Evolutionary conservation across 495 filamentous ascomycete genomes (phyloP), one percentile per base, ranked within the genome.

Genomic region (Hypoxylon fuscum): DNA sequence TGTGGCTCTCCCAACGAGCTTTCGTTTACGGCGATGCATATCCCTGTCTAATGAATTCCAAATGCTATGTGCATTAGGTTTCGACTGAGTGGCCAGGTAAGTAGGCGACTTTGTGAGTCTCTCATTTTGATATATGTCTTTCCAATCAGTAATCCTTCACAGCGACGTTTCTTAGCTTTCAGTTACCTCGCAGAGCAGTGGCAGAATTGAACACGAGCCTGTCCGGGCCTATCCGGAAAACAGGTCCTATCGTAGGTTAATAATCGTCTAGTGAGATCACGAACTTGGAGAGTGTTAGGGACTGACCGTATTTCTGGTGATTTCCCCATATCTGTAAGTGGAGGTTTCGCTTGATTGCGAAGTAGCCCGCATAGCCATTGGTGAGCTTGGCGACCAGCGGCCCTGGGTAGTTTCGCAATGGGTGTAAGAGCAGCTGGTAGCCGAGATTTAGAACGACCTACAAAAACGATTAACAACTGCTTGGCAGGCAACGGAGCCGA

Each of bases 331-430:
- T 38, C 11, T 56, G 18, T 38, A 56, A 17, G 22, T 56, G 53
- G 29, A 56, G 31, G 3, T 18, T 21, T 52, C 35, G 40, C 21
- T 55, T 54, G 25, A 47, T 35, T 43, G 59, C 50, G 17, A 55
- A 45, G 21, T 29, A 50, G 7, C 41, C 59, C 8, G 43, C 18
- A 6, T 62, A 62, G 17, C 20, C 31, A n/a, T 56, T 56, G 7
- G 53, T 56, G 15, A 74, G 29, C 20, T 64, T 71, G 5, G 63
- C 68, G 21, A 70, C 21, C 8, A 75, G 46, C 0, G 72, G 75
- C 8, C 75, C 75, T 9, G 75, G 72, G 31, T 70, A 72, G 20
- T 62, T 66, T 9, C 68, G 56, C 1, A 71, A 52, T 0, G 73
- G 72, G 48, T 76, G 68, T 34, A 76, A 44, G 44, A 53, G 54